phyloP scores from a whole-genome alignment of 805 yeast species.

The Monosporozyma aquatica region DNA sequence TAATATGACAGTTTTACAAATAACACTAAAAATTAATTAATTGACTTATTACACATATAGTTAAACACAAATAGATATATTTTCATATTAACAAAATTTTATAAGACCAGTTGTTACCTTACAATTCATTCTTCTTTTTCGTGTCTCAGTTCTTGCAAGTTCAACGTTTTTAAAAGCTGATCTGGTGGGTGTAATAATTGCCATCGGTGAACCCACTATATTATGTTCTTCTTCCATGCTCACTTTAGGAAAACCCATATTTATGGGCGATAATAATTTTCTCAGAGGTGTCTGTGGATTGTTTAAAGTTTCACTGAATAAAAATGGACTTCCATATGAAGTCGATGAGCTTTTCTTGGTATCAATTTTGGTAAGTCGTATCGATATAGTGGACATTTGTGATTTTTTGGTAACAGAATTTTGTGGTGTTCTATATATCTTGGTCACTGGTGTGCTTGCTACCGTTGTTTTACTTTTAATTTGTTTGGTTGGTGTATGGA shows the following conservation, averaged over 20 bases:
- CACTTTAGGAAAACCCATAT: not conserved
- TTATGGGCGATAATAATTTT: conserved; percentile 4
- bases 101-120: not conserved
- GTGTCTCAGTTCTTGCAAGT: no score
- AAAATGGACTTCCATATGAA: not conserved
- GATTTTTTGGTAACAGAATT: not conserved
- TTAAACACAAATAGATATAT: no score
- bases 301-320: not conserved
- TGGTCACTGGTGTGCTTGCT: not conserved
- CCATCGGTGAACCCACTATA: not conserved
- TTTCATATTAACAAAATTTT: not conserved
- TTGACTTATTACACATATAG: no score
- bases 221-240: not conserved
- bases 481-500: not conserved
- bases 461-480: not conserved
- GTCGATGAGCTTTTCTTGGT: not conserved
- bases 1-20: no score
- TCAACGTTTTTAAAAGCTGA: not conserved
- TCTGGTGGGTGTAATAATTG: not conserved
- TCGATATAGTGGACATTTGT: not conserved
- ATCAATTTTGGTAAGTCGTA: not conserved
- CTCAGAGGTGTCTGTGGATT: conserved; percentile 3
- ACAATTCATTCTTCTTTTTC: not conserved
- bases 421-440: conserved; percentile 1
- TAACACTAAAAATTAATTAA: no score